These are phyloP conservation scores for Haplosporangium sp. DNA, from an alignment of 371 early-diverging fungal species.

Conservation along the genomic window DNA sequence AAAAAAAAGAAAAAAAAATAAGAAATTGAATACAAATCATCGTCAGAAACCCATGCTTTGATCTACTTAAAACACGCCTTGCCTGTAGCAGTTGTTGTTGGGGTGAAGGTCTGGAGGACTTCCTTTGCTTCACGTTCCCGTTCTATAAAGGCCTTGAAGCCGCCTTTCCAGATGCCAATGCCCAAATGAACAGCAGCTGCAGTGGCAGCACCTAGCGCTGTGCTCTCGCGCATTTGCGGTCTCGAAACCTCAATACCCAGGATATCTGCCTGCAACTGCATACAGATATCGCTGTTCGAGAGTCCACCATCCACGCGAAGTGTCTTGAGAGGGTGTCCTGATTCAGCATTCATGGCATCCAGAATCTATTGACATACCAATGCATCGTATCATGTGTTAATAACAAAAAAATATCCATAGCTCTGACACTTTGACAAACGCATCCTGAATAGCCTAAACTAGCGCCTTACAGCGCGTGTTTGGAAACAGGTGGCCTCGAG, in stretches of 20 bases:
- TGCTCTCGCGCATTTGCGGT: slow-evolving; percentile 92
- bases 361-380: slow-evolving; percentile 65
- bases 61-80: background rate
- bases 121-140: slow-evolving; percentile 41
- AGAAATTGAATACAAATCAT: too few relatives aligned
- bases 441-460: too few relatives aligned
- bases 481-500: slow-evolving; percentile 94
- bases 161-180: slow-evolving; percentile 79
- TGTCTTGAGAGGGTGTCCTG: slow-evolving; percentile 68
- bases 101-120: slow-evolving; percentile 51
- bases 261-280: slow-evolving; percentile 94
- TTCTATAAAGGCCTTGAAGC: slow-evolving; percentile 45
- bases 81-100: slow-evolving; percentile 46
- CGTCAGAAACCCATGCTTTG: background rate
- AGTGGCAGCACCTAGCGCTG: slow-evolving; percentile 94
- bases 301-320: slow-evolving; percentile 95
- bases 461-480: slow-evolving; percentile 71
- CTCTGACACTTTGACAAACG: too few relatives aligned
- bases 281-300: slow-evolving; percentile 87
- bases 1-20: background rate
- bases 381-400: background rate
- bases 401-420: background rate
- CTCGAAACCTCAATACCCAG: slow-evolving; percentile 87
- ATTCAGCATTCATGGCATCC: slow-evolving; percentile 88
- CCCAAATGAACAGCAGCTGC: slow-evolving; percentile 85